phyloP scores from a whole-genome alignment of 2,329 filamentous ascomycete species.

The Akanthomyces dipterigenus region DNA sequence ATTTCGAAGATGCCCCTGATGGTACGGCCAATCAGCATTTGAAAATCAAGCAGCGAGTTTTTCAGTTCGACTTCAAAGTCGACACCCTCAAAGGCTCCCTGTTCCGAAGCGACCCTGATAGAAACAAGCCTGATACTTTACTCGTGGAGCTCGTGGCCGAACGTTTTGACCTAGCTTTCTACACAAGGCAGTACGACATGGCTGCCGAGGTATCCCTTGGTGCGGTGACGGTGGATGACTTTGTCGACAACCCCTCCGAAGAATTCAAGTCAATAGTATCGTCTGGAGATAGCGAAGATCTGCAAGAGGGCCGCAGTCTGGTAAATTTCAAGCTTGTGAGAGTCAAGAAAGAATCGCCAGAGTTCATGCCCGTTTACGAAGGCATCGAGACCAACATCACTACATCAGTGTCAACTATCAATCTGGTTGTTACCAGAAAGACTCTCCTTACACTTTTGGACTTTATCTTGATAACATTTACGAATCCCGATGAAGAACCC shows the following conservation, averaged over 20 bases:
- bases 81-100: slow-evolving; percentile 90
- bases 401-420: slow-evolving; percentile 88
- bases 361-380: slow-evolving; percentile 87
- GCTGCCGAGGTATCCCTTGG: slow-evolving; percentile 83
- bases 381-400: slow-evolving; percentile 91
- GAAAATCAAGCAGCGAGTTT: slow-evolving; percentile 79
- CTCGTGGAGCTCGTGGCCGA: slow-evolving; percentile 89
- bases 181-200: slow-evolving; percentile 86
- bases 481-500: slow-evolving; percentile 42
- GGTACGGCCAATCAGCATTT: slow-evolving; percentile 49
- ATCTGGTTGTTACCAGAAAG: slow-evolving; percentile 86
- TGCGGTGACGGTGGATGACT: slow-evolving; percentile 84
- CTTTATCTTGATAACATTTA: slow-evolving; percentile 90
- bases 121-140: slow-evolving; percentile 67
- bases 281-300: slow-evolving; percentile 66
- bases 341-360: slow-evolving; percentile 84
- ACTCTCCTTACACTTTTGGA: slow-evolving; percentile 89
- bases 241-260: slow-evolving; percentile 78
- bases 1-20: slow-evolving; percentile 62
- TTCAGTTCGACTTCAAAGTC: slow-evolving; percentile 95
- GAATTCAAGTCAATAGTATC: slow-evolving; percentile 99
- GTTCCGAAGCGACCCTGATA: slow-evolving; percentile 77
- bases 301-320: slow-evolving; percentile 69
- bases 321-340: slow-evolving; percentile 85
- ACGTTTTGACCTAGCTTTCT: slow-evolving; percentile 80